Evolutionary conservation across 257 asterid species (phyloP).

Genomic region (Fraxinus americana): DNA sequence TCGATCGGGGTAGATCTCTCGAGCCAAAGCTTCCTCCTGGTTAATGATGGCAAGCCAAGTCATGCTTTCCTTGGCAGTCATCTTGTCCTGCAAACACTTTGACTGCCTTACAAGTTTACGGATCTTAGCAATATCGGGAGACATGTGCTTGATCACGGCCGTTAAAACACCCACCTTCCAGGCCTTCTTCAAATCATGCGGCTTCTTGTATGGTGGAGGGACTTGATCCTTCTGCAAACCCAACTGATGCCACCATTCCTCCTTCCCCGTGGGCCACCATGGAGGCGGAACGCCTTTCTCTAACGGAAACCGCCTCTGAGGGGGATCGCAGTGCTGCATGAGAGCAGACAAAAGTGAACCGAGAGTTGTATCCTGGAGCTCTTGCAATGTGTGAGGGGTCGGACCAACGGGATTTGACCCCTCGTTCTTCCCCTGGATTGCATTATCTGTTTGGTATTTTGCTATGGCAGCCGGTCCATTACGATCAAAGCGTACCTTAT

Average conservation of each 20-base stretch:
- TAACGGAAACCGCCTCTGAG: conserved; percentile 81
- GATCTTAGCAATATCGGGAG: conserved; percentile 80
- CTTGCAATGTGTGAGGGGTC: conserved; percentile 79
- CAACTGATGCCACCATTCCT: conserved; percentile 88
- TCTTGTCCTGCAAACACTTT: conserved; percentile 84
- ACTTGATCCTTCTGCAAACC: conserved; percentile 67
- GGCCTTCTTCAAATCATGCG: conserved; percentile 81
- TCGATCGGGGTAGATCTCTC: conserved; percentile 65
- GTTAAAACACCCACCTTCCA: conserved; percentile 88
- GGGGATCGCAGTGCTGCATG: conserved; percentile 92
- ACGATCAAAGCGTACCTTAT: conserved; percentile 79
- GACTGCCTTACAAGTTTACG: conserved; percentile 84
- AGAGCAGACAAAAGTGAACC: conserved; percentile 80
- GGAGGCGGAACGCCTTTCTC: conserved; percentile 90
- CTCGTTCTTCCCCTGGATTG: conserved; percentile 48
- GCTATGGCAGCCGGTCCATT: conserved; percentile 84
- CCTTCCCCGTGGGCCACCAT: conserved; percentile 90
- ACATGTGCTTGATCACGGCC: conserved; percentile 82
- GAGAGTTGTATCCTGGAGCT: conserved; percentile 84
- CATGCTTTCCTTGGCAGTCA: conserved; percentile 89
- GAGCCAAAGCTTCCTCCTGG: conserved; percentile 79
- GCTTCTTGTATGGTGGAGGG: conserved; percentile 86
- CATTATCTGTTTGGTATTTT: conserved; percentile 59
- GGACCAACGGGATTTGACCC: conserved; percentile 47
- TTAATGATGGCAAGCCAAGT: conserved; percentile 81